These are phyloP conservation scores for Mycena polygramma DNA, from an alignment of 768 basidiomycete genomes.

Conservation along the genomic window DNA sequence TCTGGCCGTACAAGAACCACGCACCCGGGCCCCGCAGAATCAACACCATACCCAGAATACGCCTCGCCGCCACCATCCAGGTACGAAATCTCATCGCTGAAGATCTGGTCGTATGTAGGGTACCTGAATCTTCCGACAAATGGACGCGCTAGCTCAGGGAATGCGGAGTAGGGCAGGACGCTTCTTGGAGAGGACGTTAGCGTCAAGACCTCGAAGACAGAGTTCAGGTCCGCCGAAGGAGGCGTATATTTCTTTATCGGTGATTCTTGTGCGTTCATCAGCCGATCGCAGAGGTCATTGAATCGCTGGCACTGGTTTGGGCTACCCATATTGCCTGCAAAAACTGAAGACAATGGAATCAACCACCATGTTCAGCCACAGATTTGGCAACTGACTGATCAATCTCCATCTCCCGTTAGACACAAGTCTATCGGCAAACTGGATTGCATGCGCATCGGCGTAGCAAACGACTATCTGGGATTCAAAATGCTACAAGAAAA, in stretches of 20 bases:
- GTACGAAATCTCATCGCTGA: conserved; percentile 36
- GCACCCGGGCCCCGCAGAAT: conserved; percentile 25
- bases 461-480: conserved; percentile 35
- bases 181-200: conserved; percentile 30
- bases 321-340: conserved; percentile 28
- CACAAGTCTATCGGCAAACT: conserved; percentile 31
- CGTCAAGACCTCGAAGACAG: conserved; percentile 31
- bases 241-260: conserved; percentile 36
- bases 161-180: conserved; percentile 21
- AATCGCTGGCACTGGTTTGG: conserved; percentile 22
- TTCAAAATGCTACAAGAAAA: conserved; percentile 30
- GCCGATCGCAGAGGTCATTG: conserved; percentile 26
- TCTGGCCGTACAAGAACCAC: conserved; percentile 37
- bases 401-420: conserved; percentile 36
- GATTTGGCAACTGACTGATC: conserved; percentile 14
- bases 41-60: conserved; percentile 35
- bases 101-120: conserved; percentile 37
- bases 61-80: conserved; percentile 36
- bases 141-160: conserved; percentile 31
- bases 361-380: too few relatives aligned
- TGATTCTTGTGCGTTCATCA: conserved; percentile 14
- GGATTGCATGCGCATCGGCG: conserved; percentile 33
- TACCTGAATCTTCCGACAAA: conserved; percentile 25
- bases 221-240: conserved; percentile 21
- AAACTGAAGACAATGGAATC: conserved; percentile 3